Percentiles rank a stretch among this genome's conserved stretches.
These are phyloP conservation scores for Plenodomus tracheiphilus DNA, from an alignment of 2,329 filamentous ascomycete genomes.

Conservation along the genomic window DNA sequence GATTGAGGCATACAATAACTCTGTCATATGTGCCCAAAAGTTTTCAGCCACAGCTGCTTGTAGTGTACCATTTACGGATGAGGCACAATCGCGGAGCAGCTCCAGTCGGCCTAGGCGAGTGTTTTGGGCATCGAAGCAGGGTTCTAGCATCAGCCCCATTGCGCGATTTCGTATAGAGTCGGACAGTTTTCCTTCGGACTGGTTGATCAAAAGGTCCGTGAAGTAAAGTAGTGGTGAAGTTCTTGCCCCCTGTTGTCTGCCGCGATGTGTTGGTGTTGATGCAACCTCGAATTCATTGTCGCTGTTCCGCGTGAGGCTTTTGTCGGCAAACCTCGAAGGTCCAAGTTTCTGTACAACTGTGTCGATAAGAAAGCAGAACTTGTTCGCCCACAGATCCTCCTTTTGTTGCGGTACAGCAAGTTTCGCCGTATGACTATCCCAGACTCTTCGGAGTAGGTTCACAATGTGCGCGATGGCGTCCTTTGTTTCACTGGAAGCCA, in stretches of 20 bases:
- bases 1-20: slow-evolving; percentile 26
- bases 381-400: slow-evolving; percentile 51
- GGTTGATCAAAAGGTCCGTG: slow-evolving; percentile 61
- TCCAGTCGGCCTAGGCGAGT: slow-evolving; percentile 43
- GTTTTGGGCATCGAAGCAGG: slow-evolving; percentile 56
- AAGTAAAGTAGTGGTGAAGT: slow-evolving; percentile 69
- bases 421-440: slow-evolving; percentile 58
- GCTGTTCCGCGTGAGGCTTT: slow-evolving; percentile 55
- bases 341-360: slow-evolving; percentile 57
- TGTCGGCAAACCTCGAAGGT: slow-evolving; percentile 55
- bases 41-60: slow-evolving; percentile 22
- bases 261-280: slow-evolving; percentile 67
- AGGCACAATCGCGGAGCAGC: slow-evolving; percentile 43
- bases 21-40: slow-evolving; percentile 36
- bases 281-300: slow-evolving; percentile 64
- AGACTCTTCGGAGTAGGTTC: slow-evolving; percentile 69
- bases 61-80: slow-evolving; percentile 21
- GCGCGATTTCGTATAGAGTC: slow-evolving; percentile 43
- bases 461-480: slow-evolving; percentile 75
- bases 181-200: slow-evolving; percentile 41
- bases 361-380: slow-evolving; percentile 56
- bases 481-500: slow-evolving; percentile 80
- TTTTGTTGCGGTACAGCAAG: slow-evolving; percentile 37
- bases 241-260: slow-evolving; percentile 50
- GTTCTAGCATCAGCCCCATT: slow-evolving; percentile 57